phyloP scores from a whole-genome alignment of 2,329 filamentous ascomycete species.

The Plectosphaerella cucumerina region DNA sequence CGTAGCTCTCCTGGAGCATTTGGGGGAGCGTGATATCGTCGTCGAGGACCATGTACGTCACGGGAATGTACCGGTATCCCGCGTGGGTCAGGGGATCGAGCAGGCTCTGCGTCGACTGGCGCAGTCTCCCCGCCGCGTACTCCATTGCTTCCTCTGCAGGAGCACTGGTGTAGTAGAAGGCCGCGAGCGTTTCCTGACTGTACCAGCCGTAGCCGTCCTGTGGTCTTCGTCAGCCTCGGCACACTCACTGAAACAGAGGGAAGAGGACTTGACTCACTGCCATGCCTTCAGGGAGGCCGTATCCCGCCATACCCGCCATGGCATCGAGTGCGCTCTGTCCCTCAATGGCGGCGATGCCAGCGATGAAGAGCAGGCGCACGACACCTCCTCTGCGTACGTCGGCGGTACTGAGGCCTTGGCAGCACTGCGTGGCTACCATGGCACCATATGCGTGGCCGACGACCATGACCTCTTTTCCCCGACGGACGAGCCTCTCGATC shows the following conservation, averaged over 20 bases:
- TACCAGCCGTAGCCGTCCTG: slow-evolving; percentile 2
- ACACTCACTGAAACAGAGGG: not conserved
- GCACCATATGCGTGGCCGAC: slow-evolving; percentile 3
- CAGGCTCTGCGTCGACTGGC: not conserved
- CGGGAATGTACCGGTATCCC: not conserved
- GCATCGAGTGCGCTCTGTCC: slow-evolving; percentile 1
- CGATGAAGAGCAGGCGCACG: slow-evolving; percentile 5
- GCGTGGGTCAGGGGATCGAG: not conserved
- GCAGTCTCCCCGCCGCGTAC: not conserved
- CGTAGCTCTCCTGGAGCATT: slow-evolving; percentile 1
- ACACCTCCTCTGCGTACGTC: not conserved
- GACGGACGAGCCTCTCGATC: slow-evolving; percentile 1
- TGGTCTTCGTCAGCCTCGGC: not conserved
- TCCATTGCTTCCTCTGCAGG: not conserved
- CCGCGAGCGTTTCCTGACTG: not conserved
- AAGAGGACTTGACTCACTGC: not conserved
- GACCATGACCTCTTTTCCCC: slow-evolving; percentile 2
- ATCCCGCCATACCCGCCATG: not conserved
- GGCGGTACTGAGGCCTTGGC: slow-evolving; percentile 1
- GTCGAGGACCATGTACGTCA: not conserved
- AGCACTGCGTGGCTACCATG: not conserved
- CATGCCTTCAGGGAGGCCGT: not conserved
- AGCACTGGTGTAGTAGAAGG: not conserved
- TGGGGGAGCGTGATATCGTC: not conserved
- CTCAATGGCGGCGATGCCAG: slow-evolving; percentile 3